Conservation (phyloP, 1,284 basidiomycete genomes). For the Irpex lacteus region DNA sequence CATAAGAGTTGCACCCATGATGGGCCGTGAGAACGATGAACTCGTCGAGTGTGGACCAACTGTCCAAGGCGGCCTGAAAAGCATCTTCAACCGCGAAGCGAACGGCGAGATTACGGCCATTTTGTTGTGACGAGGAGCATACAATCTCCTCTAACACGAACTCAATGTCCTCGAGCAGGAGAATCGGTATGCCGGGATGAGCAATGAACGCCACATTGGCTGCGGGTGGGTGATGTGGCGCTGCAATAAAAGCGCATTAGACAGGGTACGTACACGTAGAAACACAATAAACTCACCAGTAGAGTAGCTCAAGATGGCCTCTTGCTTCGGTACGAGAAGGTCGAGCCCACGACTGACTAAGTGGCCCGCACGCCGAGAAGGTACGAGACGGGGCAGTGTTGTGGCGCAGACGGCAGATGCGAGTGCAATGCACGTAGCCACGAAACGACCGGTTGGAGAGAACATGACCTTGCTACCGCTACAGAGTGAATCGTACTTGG, state of each 20-base stretch:
- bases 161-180: conserved; percentile 4
- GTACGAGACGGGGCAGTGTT: background rate
- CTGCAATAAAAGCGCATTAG: background rate
- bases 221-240: conserved; percentile 6
- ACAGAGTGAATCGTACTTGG: background rate
- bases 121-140: background rate
- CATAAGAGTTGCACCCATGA: conserved; percentile 1
- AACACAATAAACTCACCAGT: background rate
- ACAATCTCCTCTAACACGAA: background rate
- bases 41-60: background rate
- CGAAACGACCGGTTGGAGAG: background rate
- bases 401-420: background rate
- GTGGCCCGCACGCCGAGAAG: background rate
- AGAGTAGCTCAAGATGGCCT: background rate
- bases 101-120: background rate
- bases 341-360: background rate
- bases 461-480: background rate
- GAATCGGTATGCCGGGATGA: conserved; percentile 1
- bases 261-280: background rate
- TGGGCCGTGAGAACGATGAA: conserved; percentile 7
- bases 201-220: conserved; percentile 1
- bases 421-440: background rate
- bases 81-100: background rate
- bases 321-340: background rate
- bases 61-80: background rate